phyloP scores from a whole-genome alignment of 495 filamentous ascomycete species.

The Hyaloscypha finlandica region DNA sequence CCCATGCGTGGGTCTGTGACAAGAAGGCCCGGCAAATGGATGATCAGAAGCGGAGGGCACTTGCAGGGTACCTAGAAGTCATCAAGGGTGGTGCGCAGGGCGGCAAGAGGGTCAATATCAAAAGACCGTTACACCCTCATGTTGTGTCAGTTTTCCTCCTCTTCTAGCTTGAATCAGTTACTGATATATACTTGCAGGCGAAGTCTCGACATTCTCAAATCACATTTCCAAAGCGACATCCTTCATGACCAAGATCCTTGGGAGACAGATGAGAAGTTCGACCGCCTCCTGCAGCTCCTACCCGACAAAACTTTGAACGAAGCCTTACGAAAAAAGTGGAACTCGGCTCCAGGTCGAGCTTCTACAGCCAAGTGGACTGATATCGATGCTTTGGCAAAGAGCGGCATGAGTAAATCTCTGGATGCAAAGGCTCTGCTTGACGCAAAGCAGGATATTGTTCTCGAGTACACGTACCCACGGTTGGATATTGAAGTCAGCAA shows the following conservation, averaged over 20 bases:
- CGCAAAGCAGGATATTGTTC: conserved; percentile 88
- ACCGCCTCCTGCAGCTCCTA: conserved; percentile 74
- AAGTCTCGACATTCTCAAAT: conserved; percentile 73
- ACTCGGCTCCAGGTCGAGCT: conserved; percentile 71
- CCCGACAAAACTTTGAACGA: conserved; percentile 75
- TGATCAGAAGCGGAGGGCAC: conserved; percentile 76
- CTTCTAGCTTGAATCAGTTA: conserved; percentile 5
- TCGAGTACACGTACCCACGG: conserved; percentile 98
- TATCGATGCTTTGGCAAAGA: conserved; percentile 81
- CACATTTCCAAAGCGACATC: conserved; percentile 77
- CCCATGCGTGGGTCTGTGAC: conserved; percentile 99
- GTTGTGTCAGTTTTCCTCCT: conserved; percentile 53
- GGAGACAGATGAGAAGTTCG: conserved; percentile 61
- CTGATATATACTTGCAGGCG: conserved; percentile 49
- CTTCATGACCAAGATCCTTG: conserved; percentile 88
- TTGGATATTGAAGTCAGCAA: conserved; percentile 96
- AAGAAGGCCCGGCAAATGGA: conserved; percentile 78
- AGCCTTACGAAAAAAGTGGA: conserved; percentile 86
- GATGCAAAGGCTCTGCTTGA: conserved; percentile 71
- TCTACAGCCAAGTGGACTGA: conserved; percentile 87
- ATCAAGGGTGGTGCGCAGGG: conserved; percentile 79
- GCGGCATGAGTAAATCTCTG: conserved; percentile 64
- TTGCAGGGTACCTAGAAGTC: conserved; percentile 86
- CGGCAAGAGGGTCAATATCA: conserved; percentile 85
- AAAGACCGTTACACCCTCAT: conserved; percentile 88